phyloP scores from a whole-genome alignment of 2,329 filamentous ascomycete species.

The Phaeosphaeriaceae sp. region DNA sequence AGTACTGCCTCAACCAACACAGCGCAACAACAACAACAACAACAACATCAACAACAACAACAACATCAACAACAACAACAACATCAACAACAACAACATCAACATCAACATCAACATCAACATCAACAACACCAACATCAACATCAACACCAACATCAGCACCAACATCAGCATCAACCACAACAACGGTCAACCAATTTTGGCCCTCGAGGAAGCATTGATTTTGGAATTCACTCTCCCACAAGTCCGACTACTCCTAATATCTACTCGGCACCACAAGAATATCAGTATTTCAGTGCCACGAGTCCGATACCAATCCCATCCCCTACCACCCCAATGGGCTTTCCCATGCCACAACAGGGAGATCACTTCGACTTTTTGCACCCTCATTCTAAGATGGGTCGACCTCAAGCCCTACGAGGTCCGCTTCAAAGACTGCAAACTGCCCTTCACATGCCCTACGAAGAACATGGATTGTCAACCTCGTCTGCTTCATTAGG shows the following conservation, averaged over 20 bases:
- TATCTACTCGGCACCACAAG: slow-evolving; percentile 43
- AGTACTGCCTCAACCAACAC: slow-evolving; percentile 24
- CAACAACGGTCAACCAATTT: slow-evolving; percentile 36
- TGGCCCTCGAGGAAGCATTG: slow-evolving; percentile 39
- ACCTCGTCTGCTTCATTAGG: slow-evolving; percentile 54
- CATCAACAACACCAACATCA: no score
- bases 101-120: background rate
- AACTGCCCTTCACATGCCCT: slow-evolving; percentile 49
- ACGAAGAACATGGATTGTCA: slow-evolving; percentile 51
- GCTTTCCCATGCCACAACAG: slow-evolving; percentile 49
- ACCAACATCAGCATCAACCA: background rate
- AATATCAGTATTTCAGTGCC: slow-evolving; percentile 45
- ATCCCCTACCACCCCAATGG: slow-evolving; percentile 42
- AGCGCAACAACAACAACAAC: slow-evolving; percentile 24
- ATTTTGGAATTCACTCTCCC: slow-evolving; percentile 43
- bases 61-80: background rate
- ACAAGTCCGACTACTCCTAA: slow-evolving; percentile 44
- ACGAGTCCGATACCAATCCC: slow-evolving; percentile 51
- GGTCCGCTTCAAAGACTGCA: slow-evolving; percentile 52
- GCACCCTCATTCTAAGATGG: slow-evolving; percentile 45
- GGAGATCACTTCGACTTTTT: slow-evolving; percentile 48
- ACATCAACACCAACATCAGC: no score
- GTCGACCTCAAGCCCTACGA: slow-evolving; percentile 46
- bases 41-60: background rate
- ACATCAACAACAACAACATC: background rate